Percentiles rank a stretch among this genome's conserved stretches.
Evolutionary conservation across 371 early-diverging fungal genomes (phyloP).

Genomic region (Umbelopsis sp.): DNA sequence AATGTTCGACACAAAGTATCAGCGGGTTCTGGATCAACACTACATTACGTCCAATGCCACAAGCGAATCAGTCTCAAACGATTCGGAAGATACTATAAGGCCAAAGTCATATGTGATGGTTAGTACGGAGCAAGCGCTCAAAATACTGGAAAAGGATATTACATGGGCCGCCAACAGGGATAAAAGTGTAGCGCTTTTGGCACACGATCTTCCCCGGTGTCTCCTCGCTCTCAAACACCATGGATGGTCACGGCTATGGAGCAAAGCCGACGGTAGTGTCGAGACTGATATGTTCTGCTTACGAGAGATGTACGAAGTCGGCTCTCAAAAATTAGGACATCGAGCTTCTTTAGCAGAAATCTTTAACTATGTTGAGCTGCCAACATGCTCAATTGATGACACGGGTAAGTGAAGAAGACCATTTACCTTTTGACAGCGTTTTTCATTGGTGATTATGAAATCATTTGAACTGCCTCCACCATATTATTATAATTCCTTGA

Average conservation of each 20-base stretch:
- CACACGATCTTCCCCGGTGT: background rate
- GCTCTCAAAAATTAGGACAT: background rate
- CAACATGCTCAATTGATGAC: background rate
- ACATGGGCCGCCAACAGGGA: background rate
- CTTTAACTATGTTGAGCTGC: background rate
- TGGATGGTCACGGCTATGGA: background rate
- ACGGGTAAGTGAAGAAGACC: background rate
- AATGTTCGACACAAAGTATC: background rate
- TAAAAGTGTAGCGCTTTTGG: background rate
- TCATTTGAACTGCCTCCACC: background rate
- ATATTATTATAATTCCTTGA: too few relatives aligned
- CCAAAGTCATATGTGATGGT: background rate
- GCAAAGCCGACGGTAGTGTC: background rate
- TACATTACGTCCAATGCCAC: background rate
- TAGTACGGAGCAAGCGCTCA: background rate
- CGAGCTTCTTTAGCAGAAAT: background rate
- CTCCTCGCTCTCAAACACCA: background rate
- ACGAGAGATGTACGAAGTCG: conserved; percentile 1
- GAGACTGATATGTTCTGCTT: conserved; percentile 1
- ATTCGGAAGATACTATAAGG: background rate
- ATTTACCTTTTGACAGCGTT: too few relatives aligned
- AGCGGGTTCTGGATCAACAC: background rate
- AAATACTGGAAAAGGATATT: background rate
- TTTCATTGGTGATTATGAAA: background rate
- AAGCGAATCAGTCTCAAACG: background rate